These are phyloP conservation scores for Urtica urens DNA, from an alignment of 306 rosid species.

Conservation along the genomic window DNA sequence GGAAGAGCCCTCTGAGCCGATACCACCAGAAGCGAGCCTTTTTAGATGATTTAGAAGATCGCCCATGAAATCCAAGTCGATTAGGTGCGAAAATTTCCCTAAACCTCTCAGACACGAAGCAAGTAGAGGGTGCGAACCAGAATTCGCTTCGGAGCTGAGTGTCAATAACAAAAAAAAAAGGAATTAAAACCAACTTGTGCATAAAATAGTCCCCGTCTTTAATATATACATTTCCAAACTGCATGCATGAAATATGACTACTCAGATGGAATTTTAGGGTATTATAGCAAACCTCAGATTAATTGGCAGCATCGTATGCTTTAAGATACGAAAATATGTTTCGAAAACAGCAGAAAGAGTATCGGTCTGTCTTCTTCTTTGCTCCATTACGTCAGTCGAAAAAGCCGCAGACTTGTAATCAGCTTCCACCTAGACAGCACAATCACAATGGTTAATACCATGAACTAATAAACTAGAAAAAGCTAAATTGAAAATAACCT, in stretches of 20 bases:
- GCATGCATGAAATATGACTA: neutral
- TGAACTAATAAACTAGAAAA: constrained; percentile 11
- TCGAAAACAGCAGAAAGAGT: constrained; percentile 90
- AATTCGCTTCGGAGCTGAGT: constrained; percentile 51
- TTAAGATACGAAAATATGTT: constrained; percentile 82
- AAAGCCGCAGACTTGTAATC: constrained; percentile 87
- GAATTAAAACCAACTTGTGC: constrained; percentile 12
- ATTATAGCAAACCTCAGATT: constrained; percentile 28
- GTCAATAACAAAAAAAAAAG: constrained; percentile 10
- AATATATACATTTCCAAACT: too few relatives aligned
- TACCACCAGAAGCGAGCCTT: constrained; percentile 57
- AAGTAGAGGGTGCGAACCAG: constrained; percentile 58
- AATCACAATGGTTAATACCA: constrained; percentile 9
- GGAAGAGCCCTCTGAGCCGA: constrained; percentile 23
- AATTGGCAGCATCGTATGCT: constrained; percentile 54
- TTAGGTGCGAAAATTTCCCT: constrained; percentile 76
- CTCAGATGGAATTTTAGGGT: too few relatives aligned
- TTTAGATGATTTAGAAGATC: constrained; percentile 72
- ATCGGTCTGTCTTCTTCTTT: constrained; percentile 69
- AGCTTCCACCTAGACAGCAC: constrained; percentile 61
- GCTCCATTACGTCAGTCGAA: constrained; percentile 54
- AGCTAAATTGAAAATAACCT: constrained; percentile 12
- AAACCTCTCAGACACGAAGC: constrained; percentile 84
- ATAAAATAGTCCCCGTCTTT: neutral
- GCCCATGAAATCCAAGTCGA: constrained; percentile 86